A percentile compares a stretch with the other conserved stretches of the same genome.
Conservation (phyloP, 768 basidiomycete genomes). For the Coprinellus micaceus region DNA sequence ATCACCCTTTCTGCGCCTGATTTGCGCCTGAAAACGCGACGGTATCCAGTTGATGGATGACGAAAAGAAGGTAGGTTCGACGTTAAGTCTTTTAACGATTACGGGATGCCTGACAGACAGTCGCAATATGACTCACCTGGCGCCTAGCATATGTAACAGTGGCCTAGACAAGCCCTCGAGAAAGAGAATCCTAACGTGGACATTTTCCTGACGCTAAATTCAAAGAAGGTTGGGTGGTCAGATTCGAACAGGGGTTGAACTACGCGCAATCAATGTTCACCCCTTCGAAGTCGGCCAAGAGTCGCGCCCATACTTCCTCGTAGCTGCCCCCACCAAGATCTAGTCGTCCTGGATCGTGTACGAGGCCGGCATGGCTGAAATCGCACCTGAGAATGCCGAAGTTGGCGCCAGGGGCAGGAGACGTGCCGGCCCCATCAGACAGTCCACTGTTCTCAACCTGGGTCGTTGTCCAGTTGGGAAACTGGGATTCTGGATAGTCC, state of each 20-base stretch:
- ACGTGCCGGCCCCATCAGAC: conserved; percentile 21
- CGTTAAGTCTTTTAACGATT: conserved; percentile 38
- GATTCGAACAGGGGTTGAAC: background rate
- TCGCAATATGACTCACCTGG: conserved; percentile 27
- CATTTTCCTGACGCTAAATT: conserved; percentile 16
- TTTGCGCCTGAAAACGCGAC: conserved; percentile 54
- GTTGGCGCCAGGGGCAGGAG: conserved; percentile 34
- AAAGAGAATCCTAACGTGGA: conserved; percentile 46
- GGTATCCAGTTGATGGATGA: conserved; percentile 66
- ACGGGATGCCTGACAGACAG: conserved; percentile 15
- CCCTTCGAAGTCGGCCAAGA: too few relatives aligned
- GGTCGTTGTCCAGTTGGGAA: conserved; percentile 45
- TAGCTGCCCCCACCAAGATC: too few relatives aligned
- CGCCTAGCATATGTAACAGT: conserved; percentile 50
- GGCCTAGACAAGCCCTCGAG: conserved; percentile 45
- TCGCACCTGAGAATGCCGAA: too few relatives aligned
- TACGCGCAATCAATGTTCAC: conserved; percentile 20
- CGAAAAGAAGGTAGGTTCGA: conserved; percentile 64
- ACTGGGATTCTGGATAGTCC: conserved; percentile 35
- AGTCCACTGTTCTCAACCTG: conserved; percentile 35
- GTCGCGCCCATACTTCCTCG: too few relatives aligned
- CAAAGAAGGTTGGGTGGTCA: background rate
- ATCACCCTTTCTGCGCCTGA: conserved; percentile 37
- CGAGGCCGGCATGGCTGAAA: too few relatives aligned
- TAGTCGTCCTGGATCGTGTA: too few relatives aligned